phyloP scores from a whole-genome alignment of 164 flowering plant species.

The Vitis amurensis region DNA sequence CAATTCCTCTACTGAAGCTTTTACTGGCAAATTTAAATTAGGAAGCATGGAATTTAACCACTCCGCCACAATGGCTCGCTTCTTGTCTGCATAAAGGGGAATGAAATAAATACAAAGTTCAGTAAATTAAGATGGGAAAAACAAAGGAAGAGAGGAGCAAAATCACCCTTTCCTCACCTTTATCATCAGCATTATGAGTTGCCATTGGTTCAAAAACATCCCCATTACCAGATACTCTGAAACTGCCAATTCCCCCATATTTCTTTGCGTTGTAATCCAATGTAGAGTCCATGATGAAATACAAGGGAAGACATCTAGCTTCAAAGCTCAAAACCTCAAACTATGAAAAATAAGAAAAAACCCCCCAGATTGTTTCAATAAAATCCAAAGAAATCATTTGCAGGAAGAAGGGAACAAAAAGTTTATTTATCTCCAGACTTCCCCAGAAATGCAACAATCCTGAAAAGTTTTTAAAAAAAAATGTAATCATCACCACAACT shows the following conservation, averaged over 20 bases:
- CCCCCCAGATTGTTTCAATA: background rate
- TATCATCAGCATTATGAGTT: slow-evolving; percentile 16
- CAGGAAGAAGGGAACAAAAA: background rate
- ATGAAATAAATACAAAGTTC: background rate
- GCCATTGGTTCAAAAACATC: slow-evolving; percentile 9
- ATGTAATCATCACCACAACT: too few species aligned
- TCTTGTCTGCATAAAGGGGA: slow-evolving; percentile 32
- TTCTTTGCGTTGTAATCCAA: slow-evolving; percentile 11
- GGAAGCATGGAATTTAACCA: slow-evolving; percentile 68
- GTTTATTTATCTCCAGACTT: too few species aligned
- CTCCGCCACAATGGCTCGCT: slow-evolving; percentile 41
- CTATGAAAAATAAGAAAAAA: background rate
- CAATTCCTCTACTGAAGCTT: slow-evolving; percentile 75
- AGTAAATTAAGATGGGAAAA: background rate
- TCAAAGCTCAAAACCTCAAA: background rate
- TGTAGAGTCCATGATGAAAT: slow-evolving; percentile 18
- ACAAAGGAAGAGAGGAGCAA: background rate
- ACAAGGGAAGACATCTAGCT: slow-evolving; percentile 7
- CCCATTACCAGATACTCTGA: slow-evolving; percentile 5
- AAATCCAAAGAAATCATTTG: background rate
- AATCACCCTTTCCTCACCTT: slow-evolving; percentile 21
- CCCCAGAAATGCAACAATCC: too few species aligned
- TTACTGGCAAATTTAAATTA: slow-evolving; percentile 37
- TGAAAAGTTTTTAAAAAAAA: too few species aligned
- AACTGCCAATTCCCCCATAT: slow-evolving; percentile 8